These are phyloP conservation scores for Cyanidiococcus yangmingshanensis DNA, from an alignment of 23 red algal species.

Conservation along the genomic window DNA sequence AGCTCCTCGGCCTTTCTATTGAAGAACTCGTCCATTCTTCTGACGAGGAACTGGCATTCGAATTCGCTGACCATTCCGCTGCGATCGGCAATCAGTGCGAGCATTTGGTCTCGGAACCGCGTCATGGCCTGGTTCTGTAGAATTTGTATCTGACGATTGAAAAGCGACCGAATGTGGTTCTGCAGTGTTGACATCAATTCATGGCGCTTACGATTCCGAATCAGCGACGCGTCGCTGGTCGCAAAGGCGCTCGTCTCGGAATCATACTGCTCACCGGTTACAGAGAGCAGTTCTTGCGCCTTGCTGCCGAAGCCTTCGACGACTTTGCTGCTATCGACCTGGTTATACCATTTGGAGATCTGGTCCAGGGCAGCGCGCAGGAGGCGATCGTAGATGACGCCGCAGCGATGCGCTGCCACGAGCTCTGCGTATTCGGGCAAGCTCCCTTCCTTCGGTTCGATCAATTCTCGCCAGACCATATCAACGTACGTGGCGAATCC, in stretches of 20 bases:
- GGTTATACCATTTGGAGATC: constrained; percentile 57
- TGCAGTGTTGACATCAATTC: constrained; percentile 55
- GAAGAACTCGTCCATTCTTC: constrained; percentile 76
- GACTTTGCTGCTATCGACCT: constrained; percentile 56
- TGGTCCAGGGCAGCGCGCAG: constrained; percentile 37
- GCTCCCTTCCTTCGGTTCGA: constrained; percentile 38
- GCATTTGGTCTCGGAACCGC: constrained; percentile 66
- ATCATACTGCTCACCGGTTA: constrained; percentile 63
- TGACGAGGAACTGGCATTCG: constrained; percentile 42
- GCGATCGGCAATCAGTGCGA: constrained; percentile 41
- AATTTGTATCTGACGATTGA: constrained; percentile 79
- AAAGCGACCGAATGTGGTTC: constrained; percentile 54
- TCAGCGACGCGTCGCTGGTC: constrained; percentile 24
- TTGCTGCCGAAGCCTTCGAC: constrained; percentile 54
- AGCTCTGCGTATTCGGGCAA: constrained; percentile 57
- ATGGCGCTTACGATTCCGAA: constrained; percentile 57
- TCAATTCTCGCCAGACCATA: constrained; percentile 62
- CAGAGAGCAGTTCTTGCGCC: constrained; percentile 42
- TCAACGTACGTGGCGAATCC: constrained; percentile 72
- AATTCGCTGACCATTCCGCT: constrained; percentile 36
- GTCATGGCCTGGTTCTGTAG: constrained; percentile 70
- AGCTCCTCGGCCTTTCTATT: constrained; percentile 59
- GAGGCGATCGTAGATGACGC: constrained; percentile 53
- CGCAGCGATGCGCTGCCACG: constrained; percentile 74
- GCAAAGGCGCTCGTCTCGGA: constrained; percentile 54